Percentiles rank a stretch among this genome's conserved stretches.
Evolutionary conservation across 768 basidiomycete genomes (phyloP).

Genomic region (Tylopilus intermedius): DNA sequence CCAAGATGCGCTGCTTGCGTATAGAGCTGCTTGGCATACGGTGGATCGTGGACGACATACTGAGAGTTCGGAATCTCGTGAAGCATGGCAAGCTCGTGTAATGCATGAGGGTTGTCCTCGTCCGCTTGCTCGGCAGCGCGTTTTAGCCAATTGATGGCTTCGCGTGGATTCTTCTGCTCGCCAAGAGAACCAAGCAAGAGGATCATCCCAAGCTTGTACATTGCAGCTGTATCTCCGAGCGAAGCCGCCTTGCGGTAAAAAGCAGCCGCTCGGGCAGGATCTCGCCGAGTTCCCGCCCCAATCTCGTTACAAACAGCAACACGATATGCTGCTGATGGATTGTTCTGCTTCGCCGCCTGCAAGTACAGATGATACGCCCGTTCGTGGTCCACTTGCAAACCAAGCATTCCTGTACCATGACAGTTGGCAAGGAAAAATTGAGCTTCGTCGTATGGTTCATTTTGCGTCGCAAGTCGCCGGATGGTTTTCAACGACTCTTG

Average conservation of each 20-base stretch:
- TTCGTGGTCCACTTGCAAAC: slow-evolving; percentile 96
- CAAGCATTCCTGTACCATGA: slow-evolving; percentile 90
- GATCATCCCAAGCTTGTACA: slow-evolving; percentile 99
- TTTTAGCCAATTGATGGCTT: slow-evolving; percentile 91
- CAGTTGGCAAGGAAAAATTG: slow-evolving; percentile 99
- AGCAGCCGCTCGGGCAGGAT: slow-evolving; percentile 82
- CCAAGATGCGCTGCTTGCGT: slow-evolving; percentile 91
- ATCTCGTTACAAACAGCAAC: slow-evolving; percentile 99
- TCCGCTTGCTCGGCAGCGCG: slow-evolving; percentile 96
- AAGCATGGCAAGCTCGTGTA: slow-evolving; percentile 89
- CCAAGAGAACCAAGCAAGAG: slow-evolving; percentile 79
- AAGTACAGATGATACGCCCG: slow-evolving; percentile 96
- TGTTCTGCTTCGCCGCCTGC: slow-evolving; percentile 96
- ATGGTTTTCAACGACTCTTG: slow-evolving; percentile 88
- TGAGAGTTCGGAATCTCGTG: slow-evolving; percentile 67
- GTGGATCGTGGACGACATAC: slow-evolving; percentile 73
- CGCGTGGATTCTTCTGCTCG: slow-evolving; percentile 80
- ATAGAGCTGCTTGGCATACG: slow-evolving; percentile 79
- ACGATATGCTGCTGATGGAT: slow-evolving; percentile 90
- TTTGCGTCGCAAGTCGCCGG: slow-evolving; percentile 87
- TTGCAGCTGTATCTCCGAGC: slow-evolving; percentile 92
- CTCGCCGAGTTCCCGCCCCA: slow-evolving; percentile 89
- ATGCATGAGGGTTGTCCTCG: slow-evolving; percentile 94
- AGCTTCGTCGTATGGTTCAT: slow-evolving; percentile 89
- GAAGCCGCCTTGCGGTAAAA: slow-evolving; percentile 98